These are phyloP conservation scores for Diplodia scrobiculata DNA, from an alignment of 2,329 filamentous ascomycete genomes.

Conservation along the genomic window DNA sequence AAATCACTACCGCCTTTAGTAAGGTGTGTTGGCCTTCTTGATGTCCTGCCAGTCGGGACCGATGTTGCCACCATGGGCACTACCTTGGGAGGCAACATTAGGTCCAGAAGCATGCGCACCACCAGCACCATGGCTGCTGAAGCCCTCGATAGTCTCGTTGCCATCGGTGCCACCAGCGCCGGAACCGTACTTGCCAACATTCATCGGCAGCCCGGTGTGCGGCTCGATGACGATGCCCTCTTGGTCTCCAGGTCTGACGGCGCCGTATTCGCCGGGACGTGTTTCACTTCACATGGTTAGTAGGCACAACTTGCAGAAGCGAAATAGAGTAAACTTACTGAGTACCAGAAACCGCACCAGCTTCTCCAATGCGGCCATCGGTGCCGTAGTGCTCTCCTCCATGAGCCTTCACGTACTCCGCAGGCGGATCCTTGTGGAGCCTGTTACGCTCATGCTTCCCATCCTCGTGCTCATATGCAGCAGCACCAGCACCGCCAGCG, in stretches of 20 bases:
- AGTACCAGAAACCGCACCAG: constrained; percentile 2
- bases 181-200: constrained; percentile 44
- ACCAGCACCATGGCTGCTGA: constrained; percentile 31
- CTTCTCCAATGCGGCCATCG: neutral
- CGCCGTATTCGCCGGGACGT: neutral
- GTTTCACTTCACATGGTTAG: neutral
- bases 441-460: constrained; percentile 41
- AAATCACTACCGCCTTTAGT: constrained; percentile 28
- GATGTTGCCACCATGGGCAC: neutral
- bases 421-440: constrained; percentile 49
- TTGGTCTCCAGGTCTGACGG: constrained; percentile 29
- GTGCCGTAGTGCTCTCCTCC: constrained; percentile 26
- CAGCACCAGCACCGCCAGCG: constrained; percentile 32
- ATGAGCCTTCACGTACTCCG: constrained; percentile 31
- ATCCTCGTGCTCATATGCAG: constrained; percentile 33
- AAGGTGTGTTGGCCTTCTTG: constrained; percentile 38
- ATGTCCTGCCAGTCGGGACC: constrained; percentile 36
- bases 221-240: constrained; percentile 42
- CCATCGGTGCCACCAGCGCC: constrained; percentile 46
- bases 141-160: constrained; percentile 37
- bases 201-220: constrained; percentile 47
- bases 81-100: neutral
- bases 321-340: neutral
- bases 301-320: too few species aligned
- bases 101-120: neutral